Conservation (phyloP, 306 rosid genomes). For the Pterocarpus santalinus region DNA sequence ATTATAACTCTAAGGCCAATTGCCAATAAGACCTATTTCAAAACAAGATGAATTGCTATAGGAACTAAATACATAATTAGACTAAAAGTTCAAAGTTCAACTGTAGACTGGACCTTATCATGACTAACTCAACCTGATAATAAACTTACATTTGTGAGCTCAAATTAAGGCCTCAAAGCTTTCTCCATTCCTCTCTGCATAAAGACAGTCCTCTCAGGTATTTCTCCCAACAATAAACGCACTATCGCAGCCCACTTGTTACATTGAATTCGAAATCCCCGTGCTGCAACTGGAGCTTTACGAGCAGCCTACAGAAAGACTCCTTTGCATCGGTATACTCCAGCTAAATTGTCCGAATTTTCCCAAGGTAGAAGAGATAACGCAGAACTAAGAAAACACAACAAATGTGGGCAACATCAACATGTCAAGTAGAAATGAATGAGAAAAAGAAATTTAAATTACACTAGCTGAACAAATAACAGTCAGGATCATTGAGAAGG, state of each 20-base stretch:
- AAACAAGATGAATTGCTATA: neutral
- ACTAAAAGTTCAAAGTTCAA: neutral
- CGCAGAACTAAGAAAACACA: constrained; percentile 78
- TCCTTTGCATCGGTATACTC: constrained; percentile 99
- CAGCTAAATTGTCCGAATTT: constrained; percentile 93
- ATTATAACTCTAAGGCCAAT: neutral
- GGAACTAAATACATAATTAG: neutral
- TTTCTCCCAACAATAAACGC: constrained; percentile 93
- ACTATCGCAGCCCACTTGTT: constrained; percentile 99
- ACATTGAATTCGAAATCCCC: constrained; percentile 95
- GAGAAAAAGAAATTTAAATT: neutral
- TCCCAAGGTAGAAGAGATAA: constrained; percentile 93
- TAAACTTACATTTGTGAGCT: constrained; percentile 89
- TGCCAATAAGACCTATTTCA: neutral
- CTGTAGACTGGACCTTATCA: neutral
- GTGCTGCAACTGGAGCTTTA: constrained; percentile 95
- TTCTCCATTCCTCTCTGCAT: constrained; percentile 96
- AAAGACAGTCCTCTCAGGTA: constrained; percentile 96
- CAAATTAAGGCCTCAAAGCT: constrained; percentile 94
- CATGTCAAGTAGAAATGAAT: neutral
- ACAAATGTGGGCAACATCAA: constrained; percentile 17
- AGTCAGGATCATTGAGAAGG: neutral
- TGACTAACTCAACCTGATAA: neutral
- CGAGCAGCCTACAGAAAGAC: constrained; percentile 95
- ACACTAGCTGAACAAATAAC: constrained; percentile 1